phyloP scores from a whole-genome alignment of 2,329 filamentous ascomycete genomes.

The Phoma sp. region DNA sequence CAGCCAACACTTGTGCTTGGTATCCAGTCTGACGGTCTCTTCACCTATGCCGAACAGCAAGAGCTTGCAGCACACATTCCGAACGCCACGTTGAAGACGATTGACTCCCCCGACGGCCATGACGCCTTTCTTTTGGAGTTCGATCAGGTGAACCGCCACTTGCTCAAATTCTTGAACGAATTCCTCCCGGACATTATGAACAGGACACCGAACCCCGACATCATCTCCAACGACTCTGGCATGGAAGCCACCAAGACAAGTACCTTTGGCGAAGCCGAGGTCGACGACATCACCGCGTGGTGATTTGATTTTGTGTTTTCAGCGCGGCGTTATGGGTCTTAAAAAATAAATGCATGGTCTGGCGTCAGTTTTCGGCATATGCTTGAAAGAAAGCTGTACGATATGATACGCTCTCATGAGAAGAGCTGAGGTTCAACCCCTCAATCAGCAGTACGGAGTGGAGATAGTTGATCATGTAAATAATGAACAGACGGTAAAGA shows the following conservation, averaged over 20 bases:
- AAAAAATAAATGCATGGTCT: conserved; percentile 20
- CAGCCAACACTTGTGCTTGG: conserved; percentile 92
- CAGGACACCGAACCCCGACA: conserved; percentile 54
- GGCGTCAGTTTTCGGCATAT: conserved; percentile 47
- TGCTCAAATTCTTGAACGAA: conserved; percentile 82
- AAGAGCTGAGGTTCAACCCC: conserved; percentile 47
- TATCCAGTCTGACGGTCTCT: conserved; percentile 94
- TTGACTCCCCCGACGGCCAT: conserved; percentile 93
- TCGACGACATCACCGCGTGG: conserved; percentile 96
- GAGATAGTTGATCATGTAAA: conserved; percentile 3
- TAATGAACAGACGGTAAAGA: background rate
- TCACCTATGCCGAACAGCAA: conserved; percentile 96
- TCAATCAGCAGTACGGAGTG: conserved; percentile 21
- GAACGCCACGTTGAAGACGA: conserved; percentile 79
- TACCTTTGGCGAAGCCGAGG: conserved; percentile 93
- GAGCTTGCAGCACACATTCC: conserved; percentile 85
- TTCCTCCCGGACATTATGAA: conserved; percentile 88
- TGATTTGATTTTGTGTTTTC: conserved; percentile 52
- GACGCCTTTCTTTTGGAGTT: conserved; percentile 97
- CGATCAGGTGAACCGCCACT: conserved; percentile 91
- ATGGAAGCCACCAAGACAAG: conserved; percentile 80
- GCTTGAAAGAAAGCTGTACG: conserved; percentile 48
- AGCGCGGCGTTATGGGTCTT: conserved; percentile 36
- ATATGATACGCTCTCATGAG: conserved; percentile 27
- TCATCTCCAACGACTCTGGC: conserved; percentile 42